These are phyloP conservation scores for Suillus ampliporus DNA, from an alignment of 768 basidiomycete genomes.

Conservation along the genomic window DNA sequence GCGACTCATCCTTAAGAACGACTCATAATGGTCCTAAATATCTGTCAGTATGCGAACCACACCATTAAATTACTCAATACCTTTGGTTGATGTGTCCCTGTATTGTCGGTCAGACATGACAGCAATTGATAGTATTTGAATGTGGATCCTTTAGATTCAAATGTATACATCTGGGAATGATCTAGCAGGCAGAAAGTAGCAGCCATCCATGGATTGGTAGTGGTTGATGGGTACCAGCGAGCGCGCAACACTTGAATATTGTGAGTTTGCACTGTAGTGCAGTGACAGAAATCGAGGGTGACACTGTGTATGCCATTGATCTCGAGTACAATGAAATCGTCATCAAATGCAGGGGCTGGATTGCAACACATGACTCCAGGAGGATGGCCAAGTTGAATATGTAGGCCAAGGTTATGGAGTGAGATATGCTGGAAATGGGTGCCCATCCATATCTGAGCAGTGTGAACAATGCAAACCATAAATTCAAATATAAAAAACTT, in stretches of 20 bases:
- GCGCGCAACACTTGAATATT: constrained; percentile 15
- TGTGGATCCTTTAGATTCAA: constrained; percentile 32
- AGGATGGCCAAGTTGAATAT: constrained; percentile 28
- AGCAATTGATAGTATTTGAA: constrained; percentile 30
- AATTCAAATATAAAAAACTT: constrained; percentile 6
- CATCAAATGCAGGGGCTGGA: neutral
- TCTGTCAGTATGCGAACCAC: neutral
- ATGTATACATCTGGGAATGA: constrained; percentile 31
- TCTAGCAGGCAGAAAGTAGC: constrained; percentile 34
- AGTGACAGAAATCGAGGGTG: constrained; percentile 19
- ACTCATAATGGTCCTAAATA: neutral
- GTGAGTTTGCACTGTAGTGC: constrained; percentile 9
- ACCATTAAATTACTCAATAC: neutral
- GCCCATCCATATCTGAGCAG: constrained; percentile 20
- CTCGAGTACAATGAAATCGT: neutral
- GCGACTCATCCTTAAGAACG: neutral
- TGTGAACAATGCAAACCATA: neutral
- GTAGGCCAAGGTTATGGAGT: constrained; percentile 23
- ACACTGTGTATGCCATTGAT: constrained; percentile 28
- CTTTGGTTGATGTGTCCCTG: constrained; percentile 17
- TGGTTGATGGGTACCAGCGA: constrained; percentile 20
- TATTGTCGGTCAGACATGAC: constrained; percentile 31
- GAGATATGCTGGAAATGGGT: constrained; percentile 11
- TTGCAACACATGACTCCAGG: constrained; percentile 19
- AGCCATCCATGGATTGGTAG: constrained; percentile 27